Conservation (phyloP, 345 rosid species). For the Gossypium australe region DNA sequence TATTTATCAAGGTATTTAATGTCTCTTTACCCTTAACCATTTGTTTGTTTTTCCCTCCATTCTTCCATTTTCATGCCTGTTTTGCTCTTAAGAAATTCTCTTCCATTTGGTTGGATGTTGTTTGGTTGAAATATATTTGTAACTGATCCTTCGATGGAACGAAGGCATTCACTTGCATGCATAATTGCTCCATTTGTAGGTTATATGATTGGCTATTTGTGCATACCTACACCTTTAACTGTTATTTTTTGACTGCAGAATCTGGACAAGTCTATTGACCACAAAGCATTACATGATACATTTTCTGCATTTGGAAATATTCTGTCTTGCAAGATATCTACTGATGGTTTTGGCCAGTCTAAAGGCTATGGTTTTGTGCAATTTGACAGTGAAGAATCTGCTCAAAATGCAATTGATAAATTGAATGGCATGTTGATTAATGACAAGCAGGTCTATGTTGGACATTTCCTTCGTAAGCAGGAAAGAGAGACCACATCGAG, state of each 20-base stretch:
- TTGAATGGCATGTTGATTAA: conserved; percentile 88
- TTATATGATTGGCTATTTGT: not conserved
- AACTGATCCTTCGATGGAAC: not conserved
- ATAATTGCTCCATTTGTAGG: not conserved
- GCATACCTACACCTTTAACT: not conserved
- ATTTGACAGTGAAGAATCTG: conserved; percentile 76
- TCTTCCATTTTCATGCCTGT: not conserved
- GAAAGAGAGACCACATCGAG: conserved; percentile 54
- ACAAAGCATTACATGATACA: conserved; percentile 81
- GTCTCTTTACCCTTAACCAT: not conserved
- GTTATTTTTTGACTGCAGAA: conserved; percentile 37
- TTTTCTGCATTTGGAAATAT: conserved; percentile 80
- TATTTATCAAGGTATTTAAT: conserved; percentile 65
- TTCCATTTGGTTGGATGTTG: not conserved
- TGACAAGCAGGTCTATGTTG: conserved; percentile 90
- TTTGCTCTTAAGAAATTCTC: not conserved
- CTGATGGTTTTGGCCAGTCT: conserved; percentile 75
- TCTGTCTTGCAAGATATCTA: conserved; percentile 87
- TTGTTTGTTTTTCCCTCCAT: not conserved
- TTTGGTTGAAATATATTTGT: not conserved
- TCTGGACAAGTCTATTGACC: conserved; percentile 78
- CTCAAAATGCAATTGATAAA: conserved; percentile 70
- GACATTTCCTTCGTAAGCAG: conserved; percentile 82
- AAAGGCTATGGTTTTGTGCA: conserved; percentile 96
- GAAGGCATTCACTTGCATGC: not conserved